Evolutionary conservation across 2,329 filamentous ascomycete genomes (phyloP).

Genomic region (Aspergillus bombycis): DNA sequence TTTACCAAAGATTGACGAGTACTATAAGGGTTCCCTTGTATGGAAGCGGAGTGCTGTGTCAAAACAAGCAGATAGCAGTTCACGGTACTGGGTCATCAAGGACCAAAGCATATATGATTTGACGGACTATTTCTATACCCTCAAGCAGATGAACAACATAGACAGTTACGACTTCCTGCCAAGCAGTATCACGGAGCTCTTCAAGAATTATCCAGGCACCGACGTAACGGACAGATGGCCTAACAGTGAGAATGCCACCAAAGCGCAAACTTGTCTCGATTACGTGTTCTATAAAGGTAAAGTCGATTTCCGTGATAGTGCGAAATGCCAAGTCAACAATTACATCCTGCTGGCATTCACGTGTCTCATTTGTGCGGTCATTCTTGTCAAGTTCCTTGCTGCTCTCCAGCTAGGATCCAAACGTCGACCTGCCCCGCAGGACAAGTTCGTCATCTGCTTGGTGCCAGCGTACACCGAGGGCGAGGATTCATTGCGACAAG

Average conservation of each 20-base stretch:
- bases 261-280: constrained; percentile 78
- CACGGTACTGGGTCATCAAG: constrained; percentile 79
- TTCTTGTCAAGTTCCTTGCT: constrained; percentile 85
- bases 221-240: constrained; percentile 74
- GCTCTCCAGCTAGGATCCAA: constrained; percentile 94
- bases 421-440: constrained; percentile 82
- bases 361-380: constrained; percentile 78
- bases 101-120: constrained; percentile 81
- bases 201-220: constrained; percentile 74
- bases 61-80: constrained; percentile 66
- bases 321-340: constrained; percentile 84
- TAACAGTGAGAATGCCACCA: constrained; percentile 53
- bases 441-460: constrained; percentile 99
- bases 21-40: constrained; percentile 85
- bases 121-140: constrained; percentile 86
- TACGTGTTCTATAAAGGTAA: constrained; percentile 82
- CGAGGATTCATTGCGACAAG: constrained; percentile 91
- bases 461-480: constrained; percentile 98
- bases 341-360: constrained; percentile 87
- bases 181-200: constrained; percentile 64
- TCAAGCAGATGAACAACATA: constrained; percentile 59
- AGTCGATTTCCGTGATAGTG: constrained; percentile 77
- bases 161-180: constrained; percentile 73
- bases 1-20: constrained; percentile 77
- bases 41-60: constrained; percentile 64